These are phyloP conservation scores for Phaeosphaeria sp. DNA, from an alignment of 2,329 filamentous ascomycete species.

Conservation along the genomic window DNA sequence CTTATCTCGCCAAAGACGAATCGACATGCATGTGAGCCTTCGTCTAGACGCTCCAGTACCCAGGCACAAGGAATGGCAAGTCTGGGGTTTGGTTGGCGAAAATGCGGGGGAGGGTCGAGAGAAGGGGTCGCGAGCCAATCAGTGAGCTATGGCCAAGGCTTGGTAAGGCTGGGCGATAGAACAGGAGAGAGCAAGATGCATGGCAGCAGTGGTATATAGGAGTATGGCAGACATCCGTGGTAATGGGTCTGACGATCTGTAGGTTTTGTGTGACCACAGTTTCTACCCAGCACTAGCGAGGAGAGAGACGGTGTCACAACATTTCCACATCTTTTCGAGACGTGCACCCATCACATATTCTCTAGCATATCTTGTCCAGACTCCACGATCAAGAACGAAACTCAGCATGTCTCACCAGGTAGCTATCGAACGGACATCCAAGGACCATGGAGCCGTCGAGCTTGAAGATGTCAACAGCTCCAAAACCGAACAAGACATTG, in stretches of 20 bases:
- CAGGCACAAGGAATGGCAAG: not conserved
- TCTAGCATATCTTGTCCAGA: not conserved
- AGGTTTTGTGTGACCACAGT: not conserved
- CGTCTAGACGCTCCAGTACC: not conserved
- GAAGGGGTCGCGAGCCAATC: not conserved
- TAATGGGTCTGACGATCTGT: not conserved
- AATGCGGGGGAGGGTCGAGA: conserved; percentile 1
- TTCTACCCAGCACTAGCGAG: not conserved
- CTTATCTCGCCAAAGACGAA: not conserved
- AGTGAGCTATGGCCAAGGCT: not conserved
- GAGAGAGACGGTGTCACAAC: not conserved
- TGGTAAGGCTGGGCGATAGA: conserved; percentile 1
- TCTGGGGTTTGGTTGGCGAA: conserved; percentile 1
- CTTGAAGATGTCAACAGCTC: conserved; percentile 19
- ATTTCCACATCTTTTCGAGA: not conserved
- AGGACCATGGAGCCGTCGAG: conserved; percentile 25
- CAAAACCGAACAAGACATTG: not conserved
- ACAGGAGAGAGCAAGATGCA: not conserved
- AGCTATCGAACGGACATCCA: conserved; percentile 8
- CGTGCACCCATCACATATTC: not conserved
- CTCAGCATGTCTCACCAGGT: not conserved
- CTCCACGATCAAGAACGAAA: not conserved
- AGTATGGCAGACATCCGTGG: not conserved
- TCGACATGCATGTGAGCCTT: not conserved
- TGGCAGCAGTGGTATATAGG: not conserved